Evolutionary conservation across 1,284 basidiomycete species (phyloP).

Genomic region (Ustilago loliicola): DNA sequence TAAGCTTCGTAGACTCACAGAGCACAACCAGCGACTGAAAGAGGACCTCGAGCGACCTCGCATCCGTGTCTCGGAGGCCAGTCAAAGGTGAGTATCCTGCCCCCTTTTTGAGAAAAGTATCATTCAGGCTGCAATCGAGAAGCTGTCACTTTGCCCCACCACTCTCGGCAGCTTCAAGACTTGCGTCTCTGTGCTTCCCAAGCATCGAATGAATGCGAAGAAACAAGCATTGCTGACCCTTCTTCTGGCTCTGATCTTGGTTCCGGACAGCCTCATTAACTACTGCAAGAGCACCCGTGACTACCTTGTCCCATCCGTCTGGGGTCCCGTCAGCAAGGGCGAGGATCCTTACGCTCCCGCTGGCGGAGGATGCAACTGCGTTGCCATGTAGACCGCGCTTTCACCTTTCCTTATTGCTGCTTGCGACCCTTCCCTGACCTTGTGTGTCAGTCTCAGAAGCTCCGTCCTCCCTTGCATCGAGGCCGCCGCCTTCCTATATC

Average conservation of each 20-base stretch:
- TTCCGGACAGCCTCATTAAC: constrained; percentile 79
- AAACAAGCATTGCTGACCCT: background rate
- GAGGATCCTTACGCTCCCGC: constrained; percentile 89
- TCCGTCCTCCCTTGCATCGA: background rate
- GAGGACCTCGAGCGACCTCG: constrained; percentile 90
- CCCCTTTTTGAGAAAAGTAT: too few relatives aligned
- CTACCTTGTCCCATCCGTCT: constrained; percentile 88
- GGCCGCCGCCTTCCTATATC: constrained; percentile 22
- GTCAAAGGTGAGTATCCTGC: constrained; percentile 79
- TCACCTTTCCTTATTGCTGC: background rate
- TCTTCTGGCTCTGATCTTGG: background rate
- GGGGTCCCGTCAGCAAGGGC: constrained; percentile 89
- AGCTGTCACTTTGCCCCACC: background rate
- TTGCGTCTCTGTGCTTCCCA: background rate
- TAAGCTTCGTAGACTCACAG: constrained; percentile 89
- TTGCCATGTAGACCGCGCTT: constrained; percentile 54
- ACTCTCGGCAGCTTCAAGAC: background rate
- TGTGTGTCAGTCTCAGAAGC: background rate
- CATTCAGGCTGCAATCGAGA: background rate
- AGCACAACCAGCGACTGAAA: constrained; percentile 90
- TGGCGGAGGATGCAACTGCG: constrained; percentile 73
- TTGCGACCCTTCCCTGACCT: background rate
- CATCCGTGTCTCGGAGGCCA: constrained; percentile 90
- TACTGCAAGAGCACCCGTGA: constrained; percentile 92
- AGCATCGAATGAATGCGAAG: background rate